Conservation (phyloP, 768 basidiomycete species). For the Suillus variegatus region DNA sequence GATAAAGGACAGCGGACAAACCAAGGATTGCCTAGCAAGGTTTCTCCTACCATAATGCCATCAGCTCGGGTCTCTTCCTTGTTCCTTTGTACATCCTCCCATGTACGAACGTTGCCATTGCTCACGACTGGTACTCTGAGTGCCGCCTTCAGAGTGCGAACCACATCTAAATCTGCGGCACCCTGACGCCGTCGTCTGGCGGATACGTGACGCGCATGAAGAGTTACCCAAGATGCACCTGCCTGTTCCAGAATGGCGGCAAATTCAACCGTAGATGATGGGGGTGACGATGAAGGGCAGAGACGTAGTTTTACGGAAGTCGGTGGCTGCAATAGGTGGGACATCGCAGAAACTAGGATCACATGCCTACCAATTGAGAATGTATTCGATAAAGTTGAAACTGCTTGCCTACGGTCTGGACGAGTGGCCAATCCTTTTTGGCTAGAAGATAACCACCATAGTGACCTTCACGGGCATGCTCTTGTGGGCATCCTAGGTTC, state of each 20-base stretch:
- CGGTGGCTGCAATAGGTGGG: constrained; percentile 62
- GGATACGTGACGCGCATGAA: constrained; percentile 76
- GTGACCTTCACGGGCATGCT: constrained; percentile 63
- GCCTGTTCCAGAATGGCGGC: constrained; percentile 59
- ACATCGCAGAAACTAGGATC: constrained; percentile 61
- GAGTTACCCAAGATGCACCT: constrained; percentile 69
- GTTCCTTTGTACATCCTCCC: constrained; percentile 58
- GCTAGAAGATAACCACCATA: constrained; percentile 77
- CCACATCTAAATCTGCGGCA: constrained; percentile 63
- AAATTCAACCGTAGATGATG: constrained; percentile 54
- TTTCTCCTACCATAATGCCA: constrained; percentile 82
- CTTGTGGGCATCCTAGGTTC: constrained; percentile 82
- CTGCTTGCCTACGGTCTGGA: constrained; percentile 59
- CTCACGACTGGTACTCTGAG: constrained; percentile 64
- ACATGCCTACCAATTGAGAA: not conserved
- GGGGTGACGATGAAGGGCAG: constrained; percentile 46
- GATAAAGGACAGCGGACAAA: constrained; percentile 30
- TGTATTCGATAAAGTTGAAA: not conserved
- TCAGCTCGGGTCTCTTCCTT: constrained; percentile 59
- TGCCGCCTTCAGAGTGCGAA: constrained; percentile 54
- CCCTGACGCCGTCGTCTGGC: constrained; percentile 71
- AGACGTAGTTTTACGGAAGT: constrained; percentile 64
- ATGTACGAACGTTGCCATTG: constrained; percentile 75
- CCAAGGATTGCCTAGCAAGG: constrained; percentile 76
- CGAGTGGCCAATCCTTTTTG: constrained; percentile 71